Evolutionary conservation across 768 basidiomycete genomes (phyloP), one percentile per base, ranked within the genome.

Genomic region (Hericium erinaceus): DNA sequence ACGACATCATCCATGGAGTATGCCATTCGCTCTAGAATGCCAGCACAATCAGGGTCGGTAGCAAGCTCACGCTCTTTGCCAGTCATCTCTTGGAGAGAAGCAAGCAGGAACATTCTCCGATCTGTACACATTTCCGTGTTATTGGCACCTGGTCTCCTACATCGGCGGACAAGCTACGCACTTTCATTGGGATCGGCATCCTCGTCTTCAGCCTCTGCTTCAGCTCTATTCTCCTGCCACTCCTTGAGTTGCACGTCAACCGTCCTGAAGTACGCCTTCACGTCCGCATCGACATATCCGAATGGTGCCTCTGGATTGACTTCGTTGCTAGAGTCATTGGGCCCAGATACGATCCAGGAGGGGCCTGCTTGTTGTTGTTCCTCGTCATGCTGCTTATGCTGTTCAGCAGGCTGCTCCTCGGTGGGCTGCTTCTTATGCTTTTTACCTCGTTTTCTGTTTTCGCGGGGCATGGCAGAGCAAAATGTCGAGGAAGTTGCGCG

Each of bases 1-100:
- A 89, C 87, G 71, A 94, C 95, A 70, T 98, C 94, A 67, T 97
- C 93, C 89, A 98, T 93, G 2, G 93, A 94, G 66, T 94, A 80
- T 10, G 84, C 67, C 80, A 98, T 86, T 62, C 95, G 78, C 70
- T 99, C 97, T 55, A 99, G 69, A 49, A 98, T 81, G 11, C 87
- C 77, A 1, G 95, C 93, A 65, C 92, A 95, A 59, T 98, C 94
- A 5, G 92, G 90, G 70, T 99, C 97, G 1, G 94, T 94, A 0
- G 93, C 85, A 11, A 97, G 81, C 59, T 88, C 84, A 54, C 87
- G 85, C 72, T 98, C 97, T 69, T 95, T 93, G 5, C 81, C 86
- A 22, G 78, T 77, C 81, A 97, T 88, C 65, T 97, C 92, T 16
- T 79, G 77, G 28, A 98, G 73, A 18, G 93, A 92, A 1, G 93